Base-by-base conservation (phyloP, 106 monocot genomes). In the Apostasia shenzhenica region DNA sequence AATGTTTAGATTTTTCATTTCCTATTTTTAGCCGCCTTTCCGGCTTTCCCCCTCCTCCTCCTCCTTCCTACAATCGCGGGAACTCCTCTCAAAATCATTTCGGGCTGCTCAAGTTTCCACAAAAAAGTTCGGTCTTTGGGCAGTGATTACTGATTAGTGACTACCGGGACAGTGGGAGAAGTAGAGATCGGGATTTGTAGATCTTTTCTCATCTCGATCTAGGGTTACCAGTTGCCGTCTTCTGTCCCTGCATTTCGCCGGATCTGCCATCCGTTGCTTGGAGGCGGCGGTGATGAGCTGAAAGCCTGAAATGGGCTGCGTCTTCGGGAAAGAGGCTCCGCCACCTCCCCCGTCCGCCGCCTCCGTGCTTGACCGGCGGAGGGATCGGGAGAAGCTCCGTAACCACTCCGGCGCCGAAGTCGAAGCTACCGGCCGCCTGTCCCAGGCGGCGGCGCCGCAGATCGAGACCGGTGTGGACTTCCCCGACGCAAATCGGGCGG, bases 221-320 rank as follows among this genome's bases (percentile, higher is more conserved):
- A 61, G 41, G 61, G 41, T 43, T 61, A 42, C 41, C 26, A 26
- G 26, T 61, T 43, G 11, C 43, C 8, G 10, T 9, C 2, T 61
- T 61, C 41, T 12, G 42, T 6, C 11, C 41, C 42, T 2, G 10
- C 43, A 6, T 42, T 61, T 61, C 10, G 3, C 9, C 8, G 41
- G 42, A 38, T 57, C 57, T 39, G 37, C 3, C 57, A 57, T 57
- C 14, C 0, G 57, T 38, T 8, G 57, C 57, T 38, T 4, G 57
- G 14, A 4, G 37, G n/a, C 57, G 3, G 40, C 61, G 42, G 61
- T 43, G 41, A 61, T 61, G 61, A 61, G 10, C 41, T 61, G 61
- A 61, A 43, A 61, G 41, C 42, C 41, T 61, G 61, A 61, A 43
- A 61, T 61, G 61, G 61, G 61, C 61, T 61, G 61, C 41, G 42